Evolutionary conservation across 2,329 filamentous ascomycete species (phyloP).

Genomic region (Aspergillus vadensis): DNA sequence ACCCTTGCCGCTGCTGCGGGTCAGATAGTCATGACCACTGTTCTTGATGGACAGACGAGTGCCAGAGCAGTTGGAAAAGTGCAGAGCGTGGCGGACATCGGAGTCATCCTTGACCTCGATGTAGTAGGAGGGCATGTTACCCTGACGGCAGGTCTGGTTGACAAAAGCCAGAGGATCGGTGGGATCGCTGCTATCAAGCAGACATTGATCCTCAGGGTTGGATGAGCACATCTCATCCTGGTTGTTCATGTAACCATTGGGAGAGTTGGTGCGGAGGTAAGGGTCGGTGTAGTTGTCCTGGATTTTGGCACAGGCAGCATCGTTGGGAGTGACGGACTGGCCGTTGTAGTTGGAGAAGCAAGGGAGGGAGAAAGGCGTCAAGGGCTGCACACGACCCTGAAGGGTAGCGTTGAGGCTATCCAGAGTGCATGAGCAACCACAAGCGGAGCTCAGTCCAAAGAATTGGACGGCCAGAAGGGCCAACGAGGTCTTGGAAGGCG

Average conservation of each 20-base stretch:
- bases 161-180: conserved; percentile 13
- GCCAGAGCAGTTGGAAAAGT: conserved; percentile 16
- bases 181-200: conserved; percentile 20
- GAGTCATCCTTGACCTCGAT: conserved; percentile 10
- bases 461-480: conserved; percentile 4
- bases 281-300: conserved; percentile 19
- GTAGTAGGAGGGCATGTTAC: conserved; percentile 17
- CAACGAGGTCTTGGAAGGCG: conserved; percentile 3
- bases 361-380: conserved; percentile 16
- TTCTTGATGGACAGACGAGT: conserved; percentile 32
- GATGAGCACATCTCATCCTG: conserved; percentile 26
- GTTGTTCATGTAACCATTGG: conserved; percentile 27
- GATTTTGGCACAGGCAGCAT: conserved; percentile 9
- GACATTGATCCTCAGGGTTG: conserved; percentile 19
- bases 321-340: conserved; percentile 5
- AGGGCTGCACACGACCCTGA: conserved; percentile 13
- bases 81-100: conserved; percentile 14
- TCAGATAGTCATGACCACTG: conserved; percentile 39
- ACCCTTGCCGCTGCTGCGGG: conserved; percentile 33
- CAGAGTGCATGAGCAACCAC: conserved; percentile 1
- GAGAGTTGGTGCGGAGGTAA: conserved; percentile 16
- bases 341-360: conserved; percentile 20
- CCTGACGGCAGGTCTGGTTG: conserved; percentile 17
- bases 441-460: conserved; percentile 1
- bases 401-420: conserved; percentile 13